Percentiles rank a stretch among this genome's conserved stretches.
These are phyloP conservation scores for Tetragonia tetragonoides DNA, from an alignment of 148 eudicot genomes.

Conservation along the genomic window DNA sequence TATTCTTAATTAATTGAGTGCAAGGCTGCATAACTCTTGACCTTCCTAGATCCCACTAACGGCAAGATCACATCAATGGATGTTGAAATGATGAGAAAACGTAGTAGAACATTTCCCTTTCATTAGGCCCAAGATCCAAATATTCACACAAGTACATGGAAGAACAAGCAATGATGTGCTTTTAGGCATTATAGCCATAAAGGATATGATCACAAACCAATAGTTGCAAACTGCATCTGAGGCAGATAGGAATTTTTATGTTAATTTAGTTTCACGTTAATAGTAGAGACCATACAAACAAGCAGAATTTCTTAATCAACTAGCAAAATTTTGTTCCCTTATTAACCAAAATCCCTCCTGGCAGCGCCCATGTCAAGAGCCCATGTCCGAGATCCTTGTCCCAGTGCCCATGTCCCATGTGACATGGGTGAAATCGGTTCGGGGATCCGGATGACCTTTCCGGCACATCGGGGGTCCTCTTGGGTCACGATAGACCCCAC, in stretches of 20 bases:
- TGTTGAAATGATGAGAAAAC: not conserved
- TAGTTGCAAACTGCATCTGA: not conserved
- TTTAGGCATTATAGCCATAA: not conserved
- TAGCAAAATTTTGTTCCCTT: not conserved
- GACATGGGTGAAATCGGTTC: too few relatives aligned
- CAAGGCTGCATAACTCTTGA: not conserved
- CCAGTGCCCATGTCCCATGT: too few relatives aligned
- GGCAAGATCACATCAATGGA: not conserved
- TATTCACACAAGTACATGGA: not conserved
- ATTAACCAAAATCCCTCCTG: not conserved
- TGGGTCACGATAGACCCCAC: too few relatives aligned
- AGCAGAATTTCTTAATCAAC: not conserved
- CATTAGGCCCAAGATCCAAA: not conserved
- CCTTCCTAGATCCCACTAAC: not conserved
- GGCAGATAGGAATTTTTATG: not conserved
- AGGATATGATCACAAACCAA: not conserved
- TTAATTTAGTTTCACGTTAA: too few relatives aligned
- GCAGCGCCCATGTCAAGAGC: too few relatives aligned
- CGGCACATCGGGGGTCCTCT: too few relatives aligned
- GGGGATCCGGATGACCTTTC: too few relatives aligned
- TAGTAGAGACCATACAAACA: not conserved
- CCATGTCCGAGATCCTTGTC: too few relatives aligned
- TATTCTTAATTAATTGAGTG: not conserved
- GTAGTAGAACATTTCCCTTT: not conserved
- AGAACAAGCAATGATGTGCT: not conserved